Base-by-base conservation (phyloP, 1,284 basidiomycete genomes). In the Tremellales sp. region DNA sequence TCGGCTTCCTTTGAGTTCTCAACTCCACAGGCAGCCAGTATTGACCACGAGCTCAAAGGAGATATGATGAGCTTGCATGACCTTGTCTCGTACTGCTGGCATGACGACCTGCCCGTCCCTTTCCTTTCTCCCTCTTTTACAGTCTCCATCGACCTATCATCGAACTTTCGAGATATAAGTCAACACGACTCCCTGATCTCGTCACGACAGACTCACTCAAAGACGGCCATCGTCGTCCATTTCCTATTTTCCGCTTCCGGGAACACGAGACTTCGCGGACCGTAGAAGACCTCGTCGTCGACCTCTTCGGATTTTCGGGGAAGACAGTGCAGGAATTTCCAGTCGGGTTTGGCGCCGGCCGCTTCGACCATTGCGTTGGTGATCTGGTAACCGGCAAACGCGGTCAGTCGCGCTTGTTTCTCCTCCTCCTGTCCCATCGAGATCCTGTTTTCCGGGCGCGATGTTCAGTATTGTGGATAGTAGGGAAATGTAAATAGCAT, bases 401-500 rank as follows among this genome's bases (percentile, higher is more conserved):
- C 92, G 45, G 81, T 76, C 40, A 97, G 73, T 27, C 94, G 84
- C 61, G 90, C 83, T n/a, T 77, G 85, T 61, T 93, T 92, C 70
- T 97, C 90, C 1, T 84, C 85, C 73, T 98, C 95, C 74, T 97
- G 92, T 24, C 94, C 95, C 94, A 98, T 98, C 4, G 90, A 94
- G 61, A 98, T 92, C 88, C 87, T 90, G 60, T 18, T 5, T 13
- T 22, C 8, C 7, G 8, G n/a, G 24, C 19, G 24, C 18, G 10
- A 43, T 18, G 14, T 21, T 19, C 5, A 22, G 5, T 14, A 5
- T n/a, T n/a, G 31, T 16, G 3, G 43, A 22, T 16, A 47, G 26
- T 19, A 28, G 41, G 21, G 24, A 16, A 39, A 13, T 12, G 21
- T 18, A 9, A 24, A 10, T 25, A 43, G 14, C 40, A 13, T 27